phyloP scores from a whole-genome alignment of 805 yeast species.

The Suhomyces canberraensis region DNA sequence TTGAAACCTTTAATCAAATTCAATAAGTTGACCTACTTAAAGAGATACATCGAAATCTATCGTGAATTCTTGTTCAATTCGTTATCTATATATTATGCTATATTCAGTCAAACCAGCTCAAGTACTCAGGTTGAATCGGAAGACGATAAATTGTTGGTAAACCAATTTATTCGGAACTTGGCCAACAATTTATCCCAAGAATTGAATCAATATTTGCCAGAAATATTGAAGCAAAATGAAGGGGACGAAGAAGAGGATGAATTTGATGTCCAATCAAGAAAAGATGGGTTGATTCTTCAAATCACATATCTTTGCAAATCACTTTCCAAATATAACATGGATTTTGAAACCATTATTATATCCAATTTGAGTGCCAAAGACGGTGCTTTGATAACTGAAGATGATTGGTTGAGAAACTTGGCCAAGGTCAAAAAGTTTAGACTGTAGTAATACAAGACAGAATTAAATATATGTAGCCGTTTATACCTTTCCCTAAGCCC shows the following conservation, averaged over 20 bases:
- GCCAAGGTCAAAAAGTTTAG: constrained; percentile 33
- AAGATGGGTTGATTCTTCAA: constrained; percentile 74
- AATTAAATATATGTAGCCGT: neutral
- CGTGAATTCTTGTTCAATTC: constrained; percentile 81
- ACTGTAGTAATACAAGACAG: neutral
- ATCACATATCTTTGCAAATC: constrained; percentile 87
- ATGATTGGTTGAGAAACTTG: constrained; percentile 34
- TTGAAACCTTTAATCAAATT: constrained; percentile 54
- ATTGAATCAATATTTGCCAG: constrained; percentile 22
- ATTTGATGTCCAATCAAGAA: constrained; percentile 38
- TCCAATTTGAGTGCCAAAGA: constrained; percentile 21
- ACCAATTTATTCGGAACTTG: constrained; percentile 30
- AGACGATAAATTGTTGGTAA: constrained; percentile 23
- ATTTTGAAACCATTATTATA: constrained; percentile 58
- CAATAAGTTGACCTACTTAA: constrained; percentile 59
- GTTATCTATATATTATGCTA: constrained; percentile 59
- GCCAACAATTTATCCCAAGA: constrained; percentile 23
- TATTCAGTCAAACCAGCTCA: constrained; percentile 40
- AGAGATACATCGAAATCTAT: constrained; percentile 76
- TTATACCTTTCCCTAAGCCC: neutral
- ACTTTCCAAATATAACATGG: constrained; percentile 65
- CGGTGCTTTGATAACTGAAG: constrained; percentile 23
- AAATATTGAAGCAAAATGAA: constrained; percentile 7
- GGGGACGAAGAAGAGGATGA: constrained; percentile 20
- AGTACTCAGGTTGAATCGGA: constrained; percentile 9